phyloP scores from a whole-genome alignment of 2,329 filamentous ascomycete species.

The Colletotrichum filicis region DNA sequence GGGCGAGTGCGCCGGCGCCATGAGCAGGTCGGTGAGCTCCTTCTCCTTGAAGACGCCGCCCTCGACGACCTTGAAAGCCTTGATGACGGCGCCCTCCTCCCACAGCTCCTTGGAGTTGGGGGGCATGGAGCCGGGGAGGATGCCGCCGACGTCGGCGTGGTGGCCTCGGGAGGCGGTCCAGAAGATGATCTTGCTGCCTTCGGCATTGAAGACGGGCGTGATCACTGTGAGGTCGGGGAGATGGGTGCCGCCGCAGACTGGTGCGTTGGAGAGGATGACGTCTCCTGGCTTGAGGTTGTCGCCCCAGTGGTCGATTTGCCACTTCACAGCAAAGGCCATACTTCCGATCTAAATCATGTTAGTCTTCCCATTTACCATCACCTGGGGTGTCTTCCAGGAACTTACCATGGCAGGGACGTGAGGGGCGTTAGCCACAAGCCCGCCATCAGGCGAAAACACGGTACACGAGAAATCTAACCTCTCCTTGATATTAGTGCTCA shows the following conservation, averaged over 20 bases:
- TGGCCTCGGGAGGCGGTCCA: conserved; percentile 76
- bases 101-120: conserved; percentile 74
- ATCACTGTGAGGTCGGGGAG: conserved; percentile 52
- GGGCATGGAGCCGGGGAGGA: conserved; percentile 85
- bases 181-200: conserved; percentile 48
- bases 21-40: conserved; percentile 76
- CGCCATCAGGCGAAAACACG: conserved; percentile 79
- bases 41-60: conserved; percentile 83
- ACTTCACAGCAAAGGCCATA: conserved; percentile 82
- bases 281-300: conserved; percentile 47
- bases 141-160: conserved; percentile 83
- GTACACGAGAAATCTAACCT: conserved; percentile 85
- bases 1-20: conserved; percentile 78
- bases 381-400: rapidly evolving
- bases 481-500: conserved; percentile 84
- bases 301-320: conserved; percentile 72
- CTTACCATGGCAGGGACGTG: conserved; percentile 76
- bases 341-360: conserved; percentile 64
- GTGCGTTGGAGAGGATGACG: conserved; percentile 49
- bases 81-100: conserved; percentile 74
- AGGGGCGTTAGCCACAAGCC: conserved; percentile 79
- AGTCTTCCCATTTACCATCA: background rate
- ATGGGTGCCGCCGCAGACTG: conserved; percentile 49
- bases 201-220: conserved; percentile 51
- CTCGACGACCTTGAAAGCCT: conserved; percentile 77